Conservation (phyloP, 2,329 filamentous ascomycete species). For the Pochonia chlamydosporia region DNA sequence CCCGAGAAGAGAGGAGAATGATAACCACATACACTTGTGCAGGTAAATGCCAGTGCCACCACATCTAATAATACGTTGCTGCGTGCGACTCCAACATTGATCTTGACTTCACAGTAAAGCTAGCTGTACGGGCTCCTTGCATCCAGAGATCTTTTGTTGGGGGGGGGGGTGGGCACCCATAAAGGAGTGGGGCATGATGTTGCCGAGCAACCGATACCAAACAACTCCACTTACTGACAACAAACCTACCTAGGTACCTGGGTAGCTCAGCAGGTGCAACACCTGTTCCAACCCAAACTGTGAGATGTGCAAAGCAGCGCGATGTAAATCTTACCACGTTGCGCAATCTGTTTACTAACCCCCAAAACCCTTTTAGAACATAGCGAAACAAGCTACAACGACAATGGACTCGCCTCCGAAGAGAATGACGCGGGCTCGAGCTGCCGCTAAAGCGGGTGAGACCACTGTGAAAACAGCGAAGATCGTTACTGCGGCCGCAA, state of each 20-base stretch:
- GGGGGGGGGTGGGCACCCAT: too few relatives aligned
- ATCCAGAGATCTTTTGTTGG: background rate
- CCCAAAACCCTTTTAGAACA: background rate
- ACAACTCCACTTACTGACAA: constrained; percentile 5
- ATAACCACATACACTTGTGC: too few relatives aligned
- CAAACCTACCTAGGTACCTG: too few relatives aligned
- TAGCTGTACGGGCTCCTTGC: too few relatives aligned
- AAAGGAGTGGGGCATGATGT: constrained; percentile 6
- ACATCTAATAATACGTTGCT: too few relatives aligned
- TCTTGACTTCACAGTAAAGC: too few relatives aligned
- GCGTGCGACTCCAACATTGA: too few relatives aligned
- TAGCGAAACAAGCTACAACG: background rate
- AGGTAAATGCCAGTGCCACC: too few relatives aligned
- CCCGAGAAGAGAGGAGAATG: too few relatives aligned
- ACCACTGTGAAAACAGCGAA: constrained; percentile 34
- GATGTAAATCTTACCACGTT: constrained; percentile 18
- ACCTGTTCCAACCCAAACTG: too few relatives aligned
- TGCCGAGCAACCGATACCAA: constrained; percentile 12
- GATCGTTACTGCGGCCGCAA: constrained; percentile 43
- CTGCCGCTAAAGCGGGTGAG: constrained; percentile 36
- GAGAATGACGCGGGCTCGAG: constrained; percentile 49
- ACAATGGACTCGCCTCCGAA: constrained; percentile 54
- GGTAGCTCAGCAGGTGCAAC: too few relatives aligned
- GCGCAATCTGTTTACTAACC: constrained; percentile 9
- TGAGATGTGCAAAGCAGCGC: constrained; percentile 16